phyloP scores from a whole-genome alignment of 805 yeast genomes.

The Deakozyma indianensis region DNA sequence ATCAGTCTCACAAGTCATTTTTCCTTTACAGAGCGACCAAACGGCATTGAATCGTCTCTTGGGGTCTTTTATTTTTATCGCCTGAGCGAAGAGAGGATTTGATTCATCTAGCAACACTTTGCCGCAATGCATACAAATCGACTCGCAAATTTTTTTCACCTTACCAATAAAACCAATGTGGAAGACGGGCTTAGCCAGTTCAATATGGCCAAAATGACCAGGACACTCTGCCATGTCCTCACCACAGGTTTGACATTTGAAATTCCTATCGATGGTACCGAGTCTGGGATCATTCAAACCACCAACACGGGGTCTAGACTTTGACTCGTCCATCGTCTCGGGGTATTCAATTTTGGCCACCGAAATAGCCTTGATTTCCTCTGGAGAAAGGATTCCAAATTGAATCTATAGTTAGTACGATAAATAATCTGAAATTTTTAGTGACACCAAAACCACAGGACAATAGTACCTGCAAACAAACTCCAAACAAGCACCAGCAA shows the following conservation, averaged over 20 bases:
- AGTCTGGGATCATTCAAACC: conserved; percentile 95
- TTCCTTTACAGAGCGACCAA: conserved; percentile 83
- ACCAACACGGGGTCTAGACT: conserved; percentile 88
- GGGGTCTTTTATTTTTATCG: conserved; percentile 79
- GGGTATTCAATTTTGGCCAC: conserved; percentile 98
- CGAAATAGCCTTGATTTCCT: conserved; percentile 91
- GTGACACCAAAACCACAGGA: background rate
- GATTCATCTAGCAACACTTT: conserved; percentile 77
- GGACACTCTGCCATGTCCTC: conserved; percentile 99
- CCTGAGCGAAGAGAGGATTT: conserved; percentile 71
- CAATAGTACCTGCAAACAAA: too few relatives aligned
- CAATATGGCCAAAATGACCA: conserved; percentile 98
- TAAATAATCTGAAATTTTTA: background rate
- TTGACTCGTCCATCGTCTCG: conserved; percentile 98
- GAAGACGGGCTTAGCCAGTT: conserved; percentile 94
- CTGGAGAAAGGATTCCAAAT: conserved; percentile 95
- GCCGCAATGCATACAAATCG: conserved; percentile 98
- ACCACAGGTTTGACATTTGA: conserved; percentile 97
- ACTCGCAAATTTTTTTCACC: conserved; percentile 89
- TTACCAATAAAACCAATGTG: conserved; percentile 87
- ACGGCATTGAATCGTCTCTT: conserved; percentile 94
- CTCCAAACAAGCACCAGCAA: too few relatives aligned
- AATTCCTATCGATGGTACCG: conserved; percentile 93
- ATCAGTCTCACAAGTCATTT: conserved; percentile 93
- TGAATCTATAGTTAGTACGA: conserved; percentile 43